Base-by-base conservation (phyloP, 371 early-diverging fungal species). In the Umbelopsis sp. region DNA sequence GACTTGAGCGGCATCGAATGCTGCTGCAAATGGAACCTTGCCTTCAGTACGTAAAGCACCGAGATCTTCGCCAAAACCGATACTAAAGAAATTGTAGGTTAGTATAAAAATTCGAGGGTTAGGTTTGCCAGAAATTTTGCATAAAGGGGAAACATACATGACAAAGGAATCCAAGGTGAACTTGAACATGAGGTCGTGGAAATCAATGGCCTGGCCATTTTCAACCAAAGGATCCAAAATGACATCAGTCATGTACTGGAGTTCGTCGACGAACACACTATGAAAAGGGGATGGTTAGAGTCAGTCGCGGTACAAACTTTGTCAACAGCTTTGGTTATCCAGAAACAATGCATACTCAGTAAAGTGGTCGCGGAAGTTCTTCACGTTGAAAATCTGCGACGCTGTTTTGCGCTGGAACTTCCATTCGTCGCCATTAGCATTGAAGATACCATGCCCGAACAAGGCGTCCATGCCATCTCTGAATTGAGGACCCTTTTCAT, bases 81-180 rank as follows among this genome's bases (percentile, higher is more conserved):
- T 70, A 14, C 81, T 72, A 7, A 41, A 12, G 41, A 41, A 41
- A 41, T 41, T 41, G 25, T 29, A 57, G n/a, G 12, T 7, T 3
- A 57, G 29, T 29, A 35, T 2, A 4, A 10, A 46, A 10, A 32
- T n/a, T 51, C 20, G 24, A 20, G 24, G 14, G 11, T 11, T 50
- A 22, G 22, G 22, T 22, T 22, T 22, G 22, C 3, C 7, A 9
- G 44, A 10, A 16, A n/a, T 4, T 24, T 9, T 32, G n/a, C 24
- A 51, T 35, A 18, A 35, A 18, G 16, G 9, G 24, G 10, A 14
- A 10, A 69, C 80, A 63, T 77, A 83, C 86, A 74, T 74, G 9
- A 80, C 85, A 78, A 87, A 87, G 16, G 83, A 82, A 50, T 87
- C 85, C 62, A 87, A 63, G 7, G 86, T 85, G 63, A 84, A 87